Evolutionary conservation across 1,284 basidiomycete genomes (phyloP), one percentile per base, ranked within the genome.

Genomic region (Malassezia yamatoensis): DNA sequence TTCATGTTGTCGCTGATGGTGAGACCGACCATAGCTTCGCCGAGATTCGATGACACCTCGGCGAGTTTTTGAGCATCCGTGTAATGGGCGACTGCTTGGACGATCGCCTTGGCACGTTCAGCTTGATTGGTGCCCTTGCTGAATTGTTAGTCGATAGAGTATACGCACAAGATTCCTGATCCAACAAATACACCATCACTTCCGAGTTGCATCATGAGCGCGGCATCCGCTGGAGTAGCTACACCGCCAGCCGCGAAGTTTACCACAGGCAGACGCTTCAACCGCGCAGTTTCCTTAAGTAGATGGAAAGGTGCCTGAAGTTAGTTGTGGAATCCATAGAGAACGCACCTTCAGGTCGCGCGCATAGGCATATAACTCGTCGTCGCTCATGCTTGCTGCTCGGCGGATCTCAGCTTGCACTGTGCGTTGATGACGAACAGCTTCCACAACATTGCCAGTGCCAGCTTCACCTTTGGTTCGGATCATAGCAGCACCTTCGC

Each of bases 151-250:
- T n/a, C 29, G 9, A 2, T 2, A 3, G 11, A 33, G n/a, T 29
- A 34, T 20, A 45, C 43, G 24, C 29, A 45, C 43, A 73, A 73
- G 55, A 73, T 69, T 41, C 71, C 71, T 1, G 67, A 70, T 12
- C 71, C 71, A 81, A 78, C 77, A 58, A 78, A 78, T 21, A 78
- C 88, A 80, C 94, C 93, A 75, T 98, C 93, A 76, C 89, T 91
- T 47, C 93, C 91, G 37, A 99, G 83, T 75, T 96, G 91, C 93
- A 98, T 98, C 93, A 98, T 96, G 63, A 99, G 78, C 3, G 94
- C 94, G 20, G 93, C 94, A 76, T 99, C 93, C 62, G 90, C 90
- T 46, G 93, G 93, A 5, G 93, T 96, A 48, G 94, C 91, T 56
- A 98, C 83, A 63, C 93, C 93, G 59, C 93, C 93, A 48, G 93